These are phyloP conservation scores for Rhodotorula sp. DNA, from an alignment of 1,284 basidiomycete species.

Conservation along the genomic window DNA sequence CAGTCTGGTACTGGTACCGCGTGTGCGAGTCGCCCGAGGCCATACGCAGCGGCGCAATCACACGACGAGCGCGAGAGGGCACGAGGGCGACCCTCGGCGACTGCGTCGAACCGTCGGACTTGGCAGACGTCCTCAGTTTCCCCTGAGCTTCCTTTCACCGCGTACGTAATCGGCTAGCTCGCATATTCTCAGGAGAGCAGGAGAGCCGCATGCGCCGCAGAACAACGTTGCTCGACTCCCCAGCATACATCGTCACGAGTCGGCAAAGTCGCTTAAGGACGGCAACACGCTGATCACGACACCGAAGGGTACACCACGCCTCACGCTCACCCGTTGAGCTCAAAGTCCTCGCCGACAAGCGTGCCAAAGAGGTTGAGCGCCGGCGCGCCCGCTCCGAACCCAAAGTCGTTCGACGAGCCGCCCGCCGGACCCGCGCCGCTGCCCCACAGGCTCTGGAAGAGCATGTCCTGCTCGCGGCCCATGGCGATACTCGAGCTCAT, in stretches of 20 bases:
- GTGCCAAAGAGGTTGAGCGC: conserved; percentile 37
- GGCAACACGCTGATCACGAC: neutral
- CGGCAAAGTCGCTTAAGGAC: no score
- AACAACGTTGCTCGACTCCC: no score
- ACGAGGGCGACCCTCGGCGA: no score
- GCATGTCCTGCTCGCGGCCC: conserved; percentile 38
- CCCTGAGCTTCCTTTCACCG: no score
- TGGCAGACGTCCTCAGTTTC: no score
- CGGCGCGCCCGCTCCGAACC: conserved; percentile 12
- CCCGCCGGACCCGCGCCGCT: conserved; percentile 13
- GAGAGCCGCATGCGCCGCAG: no score
- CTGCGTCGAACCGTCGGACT: no score
- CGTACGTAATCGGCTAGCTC: no score
- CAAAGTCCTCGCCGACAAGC: conserved; percentile 29
- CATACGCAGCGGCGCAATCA: neutral
- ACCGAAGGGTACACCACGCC: neutral
- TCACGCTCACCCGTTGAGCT: neutral
- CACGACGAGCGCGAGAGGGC: neutral
- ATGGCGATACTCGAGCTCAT: conserved; percentile 22
- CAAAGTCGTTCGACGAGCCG: conserved; percentile 15
- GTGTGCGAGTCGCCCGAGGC: neutral
- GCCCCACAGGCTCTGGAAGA: conserved; percentile 39
- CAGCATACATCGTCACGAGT: no score
- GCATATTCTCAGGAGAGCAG: no score
- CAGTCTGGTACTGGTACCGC: conserved; percentile 11